Base-by-base conservation (phyloP, 2,329 filamentous ascomycete genomes). In the Colletotrichum navitas region DNA sequence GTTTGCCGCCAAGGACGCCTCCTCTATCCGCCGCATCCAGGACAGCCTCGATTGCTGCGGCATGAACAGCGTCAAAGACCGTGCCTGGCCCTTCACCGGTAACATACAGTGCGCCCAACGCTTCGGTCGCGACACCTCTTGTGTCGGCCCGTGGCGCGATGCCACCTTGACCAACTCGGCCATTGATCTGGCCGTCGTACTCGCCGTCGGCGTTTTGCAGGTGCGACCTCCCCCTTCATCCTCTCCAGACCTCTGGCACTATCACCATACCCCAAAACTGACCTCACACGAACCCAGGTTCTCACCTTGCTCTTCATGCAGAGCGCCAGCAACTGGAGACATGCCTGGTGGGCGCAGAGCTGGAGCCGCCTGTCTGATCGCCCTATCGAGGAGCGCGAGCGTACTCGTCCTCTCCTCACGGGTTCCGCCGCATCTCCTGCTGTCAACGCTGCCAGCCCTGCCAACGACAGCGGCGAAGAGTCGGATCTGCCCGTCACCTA, bases 31-130 rank as follows among this genome's bases (percentile, higher is more conserved):
- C 52, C 79, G 81, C 2, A 91, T 94, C 62, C 92, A 94, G 76
- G 89, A 94, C 76, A 79, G 85, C 0, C 86, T 93, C 41, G 77
- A 86, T 10, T 94, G 92, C 81, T 94, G 92, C 74, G 92, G 92
- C 0, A 83, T 93, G 43, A 84, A 84, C 66, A 85, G 83, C 5
- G 77, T 88, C 36, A 79, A 77, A 39, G 91, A 94, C 76, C 88
- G 87, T 74, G 86, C 88, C 0, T 93, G 86, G 83, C 92, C 92
- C 0, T 93, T 92, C 70, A 79, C 63, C 74, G 76, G 62, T 61
- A 79, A 55, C 73, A 76, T 52, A 52, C 67, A 26, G 16, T 92
- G 90, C 76, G 74, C 80, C 5, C 77, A 82, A 56, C 79, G 83
- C 5, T 89, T 85, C 74, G 82, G 83, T 0, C 82, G 88, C 39